These are phyloP conservation scores for Bocquillonia castaneifolia DNA, from an alignment of 441 rosid species.

Conservation along the genomic window DNA sequence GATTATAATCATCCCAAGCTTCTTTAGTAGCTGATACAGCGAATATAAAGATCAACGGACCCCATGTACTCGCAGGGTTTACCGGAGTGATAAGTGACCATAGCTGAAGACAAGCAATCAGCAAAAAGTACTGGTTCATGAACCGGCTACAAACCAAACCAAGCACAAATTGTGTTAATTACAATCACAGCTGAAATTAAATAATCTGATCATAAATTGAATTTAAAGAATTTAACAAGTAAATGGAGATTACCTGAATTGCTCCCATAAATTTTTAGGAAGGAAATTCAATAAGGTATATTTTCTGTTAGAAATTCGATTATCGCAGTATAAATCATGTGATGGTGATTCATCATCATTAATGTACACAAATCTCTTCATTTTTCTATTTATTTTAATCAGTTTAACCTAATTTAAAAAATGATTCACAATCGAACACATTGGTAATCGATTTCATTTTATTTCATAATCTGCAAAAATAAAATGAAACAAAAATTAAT, in stretches of 20 bases:
- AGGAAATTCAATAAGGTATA: constrained; percentile 83
- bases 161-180: background rate
- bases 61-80: constrained; percentile 99
- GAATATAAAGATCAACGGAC: constrained; percentile 89
- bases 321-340: constrained; percentile 64
- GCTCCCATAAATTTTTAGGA: constrained; percentile 93
- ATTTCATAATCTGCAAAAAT: constrained; percentile 23
- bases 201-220: background rate
- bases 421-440: constrained; percentile 15
- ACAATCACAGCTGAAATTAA: background rate
- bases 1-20: constrained; percentile 99
- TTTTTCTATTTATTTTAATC: constrained; percentile 11
- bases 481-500: background rate
- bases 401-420: background rate
- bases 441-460: background rate
- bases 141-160: constrained; percentile 71
- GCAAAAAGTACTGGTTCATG: constrained; percentile 95
- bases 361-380: constrained; percentile 91
- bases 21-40: constrained; percentile 97
- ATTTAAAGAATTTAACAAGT: constrained; percentile 14
- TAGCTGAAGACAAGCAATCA: constrained; percentile 99
- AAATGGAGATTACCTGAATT: constrained; percentile 67
- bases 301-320: constrained; percentile 85
- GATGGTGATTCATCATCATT: constrained; percentile 66
- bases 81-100: constrained; percentile 99